Evolutionary conservation across 2,329 filamentous ascomycete genomes (phyloP).

Genomic region (Zopfia rhizophila): DNA sequence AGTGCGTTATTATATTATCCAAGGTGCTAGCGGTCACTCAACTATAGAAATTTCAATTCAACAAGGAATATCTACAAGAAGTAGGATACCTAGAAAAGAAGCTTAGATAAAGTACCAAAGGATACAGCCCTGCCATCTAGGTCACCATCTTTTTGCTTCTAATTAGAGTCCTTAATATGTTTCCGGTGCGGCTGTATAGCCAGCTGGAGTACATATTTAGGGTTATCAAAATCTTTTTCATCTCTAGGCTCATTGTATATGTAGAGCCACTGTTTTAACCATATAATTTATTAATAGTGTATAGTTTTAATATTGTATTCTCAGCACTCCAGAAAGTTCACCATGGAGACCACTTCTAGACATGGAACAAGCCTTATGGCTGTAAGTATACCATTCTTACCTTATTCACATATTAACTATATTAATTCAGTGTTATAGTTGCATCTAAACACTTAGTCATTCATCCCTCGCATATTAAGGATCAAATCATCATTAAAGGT

Average conservation of each 20-base stretch:
- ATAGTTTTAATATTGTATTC: slow-evolving; percentile 56
- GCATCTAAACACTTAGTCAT: slow-evolving; percentile 39
- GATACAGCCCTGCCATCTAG: slow-evolving; percentile 63
- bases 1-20: slow-evolving; percentile 79
- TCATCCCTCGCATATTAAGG: slow-evolving; percentile 29
- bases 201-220: slow-evolving; percentile 89
- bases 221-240: slow-evolving; percentile 77
- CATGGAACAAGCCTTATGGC: slow-evolving; percentile 47
- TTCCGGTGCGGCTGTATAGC: slow-evolving; percentile 85
- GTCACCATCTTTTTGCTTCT: slow-evolving; percentile 80
- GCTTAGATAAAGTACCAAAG: slow-evolving; percentile 79
- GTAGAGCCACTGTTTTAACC: too few species aligned
- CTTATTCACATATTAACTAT: too few species aligned
- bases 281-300: too few species aligned
- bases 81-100: slow-evolving; percentile 45
- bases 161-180: slow-evolving; percentile 84
- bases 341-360: slow-evolving; percentile 41
- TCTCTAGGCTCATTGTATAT: slow-evolving; percentile 54
- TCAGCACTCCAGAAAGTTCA: slow-evolving; percentile 41
- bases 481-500: slow-evolving; percentile 40
- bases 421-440: too few species aligned
- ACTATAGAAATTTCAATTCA: slow-evolving; percentile 54
- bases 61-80: slow-evolving; percentile 39
- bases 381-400: too few species aligned
- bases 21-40: slow-evolving; percentile 54